phyloP scores from a whole-genome alignment of 2,329 filamentous ascomycete species.

The Colletotrichum karsti region DNA sequence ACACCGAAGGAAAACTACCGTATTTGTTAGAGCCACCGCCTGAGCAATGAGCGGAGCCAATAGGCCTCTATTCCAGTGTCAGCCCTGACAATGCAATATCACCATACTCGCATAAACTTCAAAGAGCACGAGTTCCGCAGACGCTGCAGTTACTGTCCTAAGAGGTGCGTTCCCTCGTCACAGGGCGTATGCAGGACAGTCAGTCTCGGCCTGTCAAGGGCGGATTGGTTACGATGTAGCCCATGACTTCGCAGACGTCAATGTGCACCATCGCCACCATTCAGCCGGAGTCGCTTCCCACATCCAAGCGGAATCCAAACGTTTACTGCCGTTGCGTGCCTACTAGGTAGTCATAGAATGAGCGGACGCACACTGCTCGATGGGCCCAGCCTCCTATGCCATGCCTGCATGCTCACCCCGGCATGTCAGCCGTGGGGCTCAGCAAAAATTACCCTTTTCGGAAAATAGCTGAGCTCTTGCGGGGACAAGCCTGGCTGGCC shows the following conservation, averaged over 20 bases:
- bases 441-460: conserved; percentile 21
- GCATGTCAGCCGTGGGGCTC: neutral
- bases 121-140: neutral
- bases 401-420: conserved; percentile 9
- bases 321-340: conserved; percentile 6
- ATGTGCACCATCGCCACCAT: neutral
- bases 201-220: neutral
- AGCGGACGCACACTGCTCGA: neutral
- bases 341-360: conserved; percentile 7
- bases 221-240: neutral
- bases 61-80: neutral
- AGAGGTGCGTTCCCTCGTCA: neutral
- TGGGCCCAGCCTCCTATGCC: neutral
- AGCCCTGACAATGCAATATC: neutral
- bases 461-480: conserved; percentile 15
- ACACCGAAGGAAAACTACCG: neutral
- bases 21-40: conserved; percentile 22
- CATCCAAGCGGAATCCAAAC: neutral
- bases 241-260: neutral
- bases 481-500: neutral
- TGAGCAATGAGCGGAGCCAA: neutral
- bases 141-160: neutral
- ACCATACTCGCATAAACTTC: neutral
- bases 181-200: neutral
- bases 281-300: neutral